Evolutionary conservation across 352 stramenopile genomes (phyloP).

Genomic region (Bremia lactucae): DNA sequence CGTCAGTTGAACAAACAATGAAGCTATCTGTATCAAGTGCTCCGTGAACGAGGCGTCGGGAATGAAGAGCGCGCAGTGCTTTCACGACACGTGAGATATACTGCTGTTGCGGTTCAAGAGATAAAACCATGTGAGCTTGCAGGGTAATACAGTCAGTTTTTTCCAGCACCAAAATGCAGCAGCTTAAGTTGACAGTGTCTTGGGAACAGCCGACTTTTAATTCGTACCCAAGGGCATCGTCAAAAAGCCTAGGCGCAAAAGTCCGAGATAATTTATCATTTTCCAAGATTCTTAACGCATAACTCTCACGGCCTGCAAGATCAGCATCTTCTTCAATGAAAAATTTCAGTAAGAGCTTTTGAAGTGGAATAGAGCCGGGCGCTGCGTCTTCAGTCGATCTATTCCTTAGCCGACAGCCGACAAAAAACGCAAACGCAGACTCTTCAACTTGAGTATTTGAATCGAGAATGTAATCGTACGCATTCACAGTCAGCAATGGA

Average conservation of each 20-base stretch:
- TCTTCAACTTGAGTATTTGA: conserved; percentile 22
- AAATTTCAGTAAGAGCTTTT: conserved; percentile 33
- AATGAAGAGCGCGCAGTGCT: conserved; percentile 36
- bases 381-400: neutral
- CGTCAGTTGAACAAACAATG: conserved; percentile 25
- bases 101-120: conserved; percentile 22
- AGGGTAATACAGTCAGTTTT: conserved; percentile 29
- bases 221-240: conserved; percentile 28
- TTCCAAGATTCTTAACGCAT: conserved; percentile 35
- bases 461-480: conserved; percentile 18
- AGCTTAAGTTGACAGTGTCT: conserved; percentile 25
- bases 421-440: conserved; percentile 31
- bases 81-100: conserved; percentile 29
- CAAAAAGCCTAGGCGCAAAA: conserved; percentile 28
- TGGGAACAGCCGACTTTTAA: neutral
- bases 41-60: conserved; percentile 41
- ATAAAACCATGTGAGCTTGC: conserved; percentile 8
- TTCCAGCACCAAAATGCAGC: conserved; percentile 39
- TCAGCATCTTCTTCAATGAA: conserved; percentile 49
- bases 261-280: conserved; percentile 10
- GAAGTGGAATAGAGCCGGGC: neutral
- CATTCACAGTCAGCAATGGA: conserved; percentile 24
- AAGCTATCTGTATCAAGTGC: conserved; percentile 33
- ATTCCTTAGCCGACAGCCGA: conserved; percentile 15
- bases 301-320: conserved; percentile 39